A percentile compares a stretch with the other conserved stretches of the same genome.
phyloP scores from a whole-genome alignment of 2,329 filamentous ascomycete species.

The Fusarium zealandicum region DNA sequence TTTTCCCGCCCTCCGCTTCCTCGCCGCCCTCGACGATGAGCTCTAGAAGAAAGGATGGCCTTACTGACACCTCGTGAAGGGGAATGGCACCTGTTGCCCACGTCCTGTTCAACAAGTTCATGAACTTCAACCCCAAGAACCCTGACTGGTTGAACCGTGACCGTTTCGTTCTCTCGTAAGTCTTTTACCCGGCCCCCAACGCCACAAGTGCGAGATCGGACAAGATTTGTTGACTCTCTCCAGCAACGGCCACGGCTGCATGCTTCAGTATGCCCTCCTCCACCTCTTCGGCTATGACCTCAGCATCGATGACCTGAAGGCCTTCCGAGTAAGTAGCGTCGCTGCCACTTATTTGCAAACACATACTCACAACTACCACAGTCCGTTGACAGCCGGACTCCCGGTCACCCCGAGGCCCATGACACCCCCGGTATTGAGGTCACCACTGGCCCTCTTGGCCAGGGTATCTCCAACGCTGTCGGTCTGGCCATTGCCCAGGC shows the following conservation, averaged over 20 bases:
- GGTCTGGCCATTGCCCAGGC: slow-evolving; percentile 97
- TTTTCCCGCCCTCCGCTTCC: slow-evolving; percentile 28
- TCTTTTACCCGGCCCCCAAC: slow-evolving; percentile 40
- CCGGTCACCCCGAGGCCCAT: slow-evolving; percentile 94
- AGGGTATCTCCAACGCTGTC: slow-evolving; percentile 97
- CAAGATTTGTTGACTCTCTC: slow-evolving; percentile 23
- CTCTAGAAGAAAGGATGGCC: slow-evolving; percentile 3
- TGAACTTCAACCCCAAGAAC: slow-evolving; percentile 99
- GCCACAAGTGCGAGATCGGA: not conserved
- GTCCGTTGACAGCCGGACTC: slow-evolving; percentile 76
- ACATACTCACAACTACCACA: slow-evolving; percentile 38
- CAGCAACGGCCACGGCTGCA: slow-evolving; percentile 98
- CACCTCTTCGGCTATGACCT: slow-evolving; percentile 94
- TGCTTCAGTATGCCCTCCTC: slow-evolving; percentile 98
- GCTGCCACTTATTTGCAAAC: not conserved
- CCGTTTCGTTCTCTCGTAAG: slow-evolving; percentile 98
- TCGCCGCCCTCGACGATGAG: slow-evolving; percentile 23
- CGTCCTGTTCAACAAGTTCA: slow-evolving; percentile 98
- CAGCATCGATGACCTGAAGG: slow-evolving; percentile 90
- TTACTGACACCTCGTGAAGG: slow-evolving; percentile 54
- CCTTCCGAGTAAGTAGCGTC: slow-evolving; percentile 82
- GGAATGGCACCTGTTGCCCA: slow-evolving; percentile 93
- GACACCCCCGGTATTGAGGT: slow-evolving; percentile 98
- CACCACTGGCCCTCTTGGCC: slow-evolving; percentile 95
- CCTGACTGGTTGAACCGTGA: slow-evolving; percentile 96